Evolutionary conservation across 768 basidiomycete genomes (phyloP), one percentile per base, ranked within the genome.

Genomic region (Asterophora parasitica): DNA sequence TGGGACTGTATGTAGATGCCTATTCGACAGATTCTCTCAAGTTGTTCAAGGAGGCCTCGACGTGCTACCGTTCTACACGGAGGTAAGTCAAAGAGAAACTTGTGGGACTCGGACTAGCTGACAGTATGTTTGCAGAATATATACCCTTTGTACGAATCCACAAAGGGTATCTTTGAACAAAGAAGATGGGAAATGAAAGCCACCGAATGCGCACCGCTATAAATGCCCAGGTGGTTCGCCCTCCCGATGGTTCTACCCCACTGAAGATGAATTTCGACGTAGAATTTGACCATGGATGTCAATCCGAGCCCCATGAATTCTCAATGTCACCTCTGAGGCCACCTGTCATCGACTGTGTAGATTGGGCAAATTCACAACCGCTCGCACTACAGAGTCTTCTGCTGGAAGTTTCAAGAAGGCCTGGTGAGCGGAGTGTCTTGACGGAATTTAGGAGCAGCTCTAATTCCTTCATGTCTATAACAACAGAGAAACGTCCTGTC

Each of bases 301-400:
- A 40, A 35, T 40, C 37, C 13, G 49, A 54, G 19, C 30, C 39
- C 2, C 41, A 13, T 10, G 28, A 54, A 8, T 31, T 39, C 7
- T 35, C 48, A 7, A n/a, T 34, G 19, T 51, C 53, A 2, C 43
- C 53, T 3, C 47, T 41, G 11, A 46, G 40, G 38, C 45, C 48
- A 19, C 32, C n/a, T 10, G 23, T 28, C 20, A 31, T 45, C 23
- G 54, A 55, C 32, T 35, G 17, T 9, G 48, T 55, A 16, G 50
- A 47, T 33, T 55, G 54, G 54, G 45, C 48, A 4, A 49, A 19
- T 16, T 42, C 54, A 6, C 54, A 55, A 30, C 51, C 54, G 3
- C 26, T 44, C 15, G 44, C 40, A 42, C 44, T 55, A 4, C 45
- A 49, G 44, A 49, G 28, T 43, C 43, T 52, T 34, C 31, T 52